A percentile compares a stretch with the other conserved stretches of the same genome.
Evolutionary conservation across 306 rosid genomes (phyloP).

Genomic region (peach (Prunus persica)): Prunus_persica_NCBIv2 NC_034016.1:5802001-5802500

Average conservation of each 20-base stretch:
- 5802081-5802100: conserved; percentile 49
- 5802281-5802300: conserved; percentile 65
- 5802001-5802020: conserved; percentile 58
- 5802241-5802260: conserved; percentile 57
- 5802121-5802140: not conserved
- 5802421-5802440: not conserved
- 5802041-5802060: conserved; percentile 77
- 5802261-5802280: conserved; percentile 73
- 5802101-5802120: conserved; percentile 7
- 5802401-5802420: not conserved
- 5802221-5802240: not conserved
- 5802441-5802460: not conserved
- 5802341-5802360: not conserved
- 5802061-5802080: conserved; percentile 81
- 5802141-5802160: not conserved
- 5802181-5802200: not conserved
- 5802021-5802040: conserved; percentile 68
- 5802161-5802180: not conserved
- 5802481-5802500: not conserved
- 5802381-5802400: not conserved
- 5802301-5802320: conserved; percentile 73
- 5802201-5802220: not conserved
- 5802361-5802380: not conserved
- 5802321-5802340: conserved; percentile 59
- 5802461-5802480: not conserved